These are phyloP conservation scores for Pythium dissotocum DNA, from an alignment of 352 stramenopile genomes.

Conservation along the genomic window DNA sequence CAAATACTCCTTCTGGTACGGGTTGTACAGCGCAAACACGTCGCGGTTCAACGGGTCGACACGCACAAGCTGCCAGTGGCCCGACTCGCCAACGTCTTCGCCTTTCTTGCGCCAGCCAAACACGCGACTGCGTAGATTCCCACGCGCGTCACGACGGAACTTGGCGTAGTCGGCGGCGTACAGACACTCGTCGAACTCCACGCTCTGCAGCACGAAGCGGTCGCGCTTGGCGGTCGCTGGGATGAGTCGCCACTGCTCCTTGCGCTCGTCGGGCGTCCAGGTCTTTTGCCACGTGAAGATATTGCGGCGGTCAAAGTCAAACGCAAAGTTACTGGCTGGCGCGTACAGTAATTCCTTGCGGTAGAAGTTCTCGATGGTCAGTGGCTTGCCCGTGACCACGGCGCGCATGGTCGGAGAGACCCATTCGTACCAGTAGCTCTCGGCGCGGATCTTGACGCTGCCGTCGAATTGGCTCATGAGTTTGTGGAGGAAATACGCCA, in stretches of 20 bases:
- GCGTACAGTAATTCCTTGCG: slow-evolving; percentile 34
- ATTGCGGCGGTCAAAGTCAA: slow-evolving; percentile 38
- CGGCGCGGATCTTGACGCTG: slow-evolving; percentile 29
- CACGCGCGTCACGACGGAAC: slow-evolving; percentile 51
- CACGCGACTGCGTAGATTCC: slow-evolving; percentile 55
- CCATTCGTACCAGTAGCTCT: slow-evolving; percentile 30
- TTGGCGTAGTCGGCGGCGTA: slow-evolving; percentile 74
- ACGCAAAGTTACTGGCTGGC: slow-evolving; percentile 27
- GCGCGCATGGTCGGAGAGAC: slow-evolving; percentile 36
- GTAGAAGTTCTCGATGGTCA: slow-evolving; percentile 28
- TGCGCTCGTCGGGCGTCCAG: slow-evolving; percentile 37
- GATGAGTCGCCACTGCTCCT: slow-evolving; percentile 61
- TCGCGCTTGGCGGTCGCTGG: slow-evolving; percentile 55
- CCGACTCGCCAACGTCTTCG: slow-evolving; percentile 45
- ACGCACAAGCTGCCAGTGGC: slow-evolving; percentile 65
- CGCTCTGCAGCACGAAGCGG: slow-evolving; percentile 67
- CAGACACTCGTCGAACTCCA: slow-evolving; percentile 57
- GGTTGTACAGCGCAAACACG: slow-evolving; percentile 75
- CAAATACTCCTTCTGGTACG: slow-evolving; percentile 73
- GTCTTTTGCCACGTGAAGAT: slow-evolving; percentile 41
- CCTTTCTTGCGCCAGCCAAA: slow-evolving; percentile 59
- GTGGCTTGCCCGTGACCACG: slow-evolving; percentile 34
- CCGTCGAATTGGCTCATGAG: slow-evolving; percentile 66
- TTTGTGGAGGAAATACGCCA: slow-evolving; percentile 72
- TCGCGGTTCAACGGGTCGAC: slow-evolving; percentile 43